phyloP scores from a whole-genome alignment of 139 green algal species.

The Ostreobium quekettii region DNA sequence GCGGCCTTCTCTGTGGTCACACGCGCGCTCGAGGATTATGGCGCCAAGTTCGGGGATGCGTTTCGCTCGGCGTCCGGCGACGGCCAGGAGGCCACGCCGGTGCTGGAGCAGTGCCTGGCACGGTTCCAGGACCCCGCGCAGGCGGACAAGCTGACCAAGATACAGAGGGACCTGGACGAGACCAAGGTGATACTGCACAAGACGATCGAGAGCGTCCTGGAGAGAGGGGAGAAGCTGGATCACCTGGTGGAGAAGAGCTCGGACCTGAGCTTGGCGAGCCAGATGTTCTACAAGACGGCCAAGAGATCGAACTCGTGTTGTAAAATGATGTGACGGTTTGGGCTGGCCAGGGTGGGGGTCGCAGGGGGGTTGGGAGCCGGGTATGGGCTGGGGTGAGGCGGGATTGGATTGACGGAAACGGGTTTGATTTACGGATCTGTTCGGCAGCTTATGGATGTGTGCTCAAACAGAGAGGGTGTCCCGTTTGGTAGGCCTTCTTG shows the following conservation, averaged over 20 bases:
- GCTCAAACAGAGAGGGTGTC: no score
- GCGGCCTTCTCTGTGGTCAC: constrained; percentile 91
- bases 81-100: neutral
- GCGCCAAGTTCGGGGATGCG: neutral
- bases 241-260: constrained; percentile 89
- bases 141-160: constrained; percentile 96
- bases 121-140: constrained; percentile 89
- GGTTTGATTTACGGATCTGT: no score
- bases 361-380: no score
- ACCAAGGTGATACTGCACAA: constrained; percentile 90
- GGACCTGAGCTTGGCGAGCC: constrained; percentile 90
- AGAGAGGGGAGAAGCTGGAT: constrained; percentile 95
- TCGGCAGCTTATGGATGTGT: no score
- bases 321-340: constrained; percentile 73
- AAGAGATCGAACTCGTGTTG: constrained; percentile 82
- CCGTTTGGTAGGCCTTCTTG: no score
- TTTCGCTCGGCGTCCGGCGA: neutral
- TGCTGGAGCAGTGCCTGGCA: constrained; percentile 67
- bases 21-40: constrained; percentile 43
- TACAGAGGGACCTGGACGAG: constrained; percentile 95
- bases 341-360: no score
- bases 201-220: constrained; percentile 96
- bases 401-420: no score
- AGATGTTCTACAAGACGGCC: constrained; percentile 95
- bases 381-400: no score